phyloP scores from a whole-genome alignment of 495 filamentous ascomycete genomes.

The Stereocaulon alpinum region DNA sequence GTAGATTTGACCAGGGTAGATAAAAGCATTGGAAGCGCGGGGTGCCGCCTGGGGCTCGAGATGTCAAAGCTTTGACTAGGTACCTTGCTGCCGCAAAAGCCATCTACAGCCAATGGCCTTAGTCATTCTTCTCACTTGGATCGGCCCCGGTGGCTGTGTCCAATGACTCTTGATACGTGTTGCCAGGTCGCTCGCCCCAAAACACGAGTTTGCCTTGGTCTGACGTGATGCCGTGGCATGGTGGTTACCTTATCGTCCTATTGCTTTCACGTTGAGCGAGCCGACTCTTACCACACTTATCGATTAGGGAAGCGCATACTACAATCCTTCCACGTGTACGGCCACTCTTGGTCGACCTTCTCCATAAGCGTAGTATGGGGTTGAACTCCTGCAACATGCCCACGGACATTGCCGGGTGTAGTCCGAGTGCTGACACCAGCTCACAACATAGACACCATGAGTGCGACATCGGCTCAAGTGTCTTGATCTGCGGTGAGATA shows the following conservation, averaged over 20 bases:
- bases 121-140: conserved; percentile 3
- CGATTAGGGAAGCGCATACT: neutral
- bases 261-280: neutral
- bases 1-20: neutral
- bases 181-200: no score
- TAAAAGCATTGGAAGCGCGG: neutral
- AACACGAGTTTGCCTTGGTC: neutral
- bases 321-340: no score
- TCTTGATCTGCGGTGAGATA: neutral
- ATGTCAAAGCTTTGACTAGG: neutral
- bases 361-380: neutral
- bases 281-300: neutral
- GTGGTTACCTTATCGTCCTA: conserved; percentile 4
- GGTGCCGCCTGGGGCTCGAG: neutral
- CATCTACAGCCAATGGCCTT: neutral
- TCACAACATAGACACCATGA: neutral
- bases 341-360: neutral
- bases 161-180: neutral
- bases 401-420: neutral
- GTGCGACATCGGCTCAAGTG: neutral
- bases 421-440: neutral
- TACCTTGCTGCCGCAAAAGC: neutral
- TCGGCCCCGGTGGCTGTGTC: neutral
- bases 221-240: neutral
- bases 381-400: neutral